These are phyloP conservation scores for Puya raimondii DNA, from an alignment of 176 grass and related monocot genomes.

Conservation along the genomic window DNA sequence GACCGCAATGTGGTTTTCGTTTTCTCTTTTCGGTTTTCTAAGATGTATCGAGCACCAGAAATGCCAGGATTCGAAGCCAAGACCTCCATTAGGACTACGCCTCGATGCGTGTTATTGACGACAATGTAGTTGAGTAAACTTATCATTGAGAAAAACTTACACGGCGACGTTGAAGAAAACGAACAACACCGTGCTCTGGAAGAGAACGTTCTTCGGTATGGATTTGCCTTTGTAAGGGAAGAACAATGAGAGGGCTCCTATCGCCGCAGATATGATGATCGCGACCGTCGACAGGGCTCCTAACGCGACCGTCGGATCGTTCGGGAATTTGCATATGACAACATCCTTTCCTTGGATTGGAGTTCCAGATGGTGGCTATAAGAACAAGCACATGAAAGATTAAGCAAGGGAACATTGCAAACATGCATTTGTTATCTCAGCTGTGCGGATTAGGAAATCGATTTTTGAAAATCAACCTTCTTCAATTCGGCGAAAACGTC, in stretches of 20 bases:
- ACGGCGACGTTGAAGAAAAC: conserved; percentile 40
- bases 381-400: background rate
- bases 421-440: background rate
- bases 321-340: conserved; percentile 44
- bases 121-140: background rate
- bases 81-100: background rate
- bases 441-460: background rate
- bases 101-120: background rate
- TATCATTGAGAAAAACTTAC: conserved; percentile 25
- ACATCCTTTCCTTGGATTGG: conserved; percentile 28
- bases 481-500: conserved; percentile 38
- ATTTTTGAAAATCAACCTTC: conserved; percentile 30
- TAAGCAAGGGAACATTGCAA: background rate
- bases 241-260: conserved; percentile 36
- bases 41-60: too few species aligned
- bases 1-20: too few species aligned
- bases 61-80: too few species aligned
- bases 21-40: too few species aligned
- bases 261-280: conserved; percentile 7
- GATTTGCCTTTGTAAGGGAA: conserved; percentile 34
- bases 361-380: conserved; percentile 38
- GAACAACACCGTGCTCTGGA: conserved; percentile 29
- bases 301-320: conserved; percentile 26
- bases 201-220: conserved; percentile 25
- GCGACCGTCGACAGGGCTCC: conserved; percentile 24